A percentile compares a stretch with the other conserved stretches of the same genome.
Conservation (phyloP, 106 monocot species). For the Platanthera zijinensis region DNA sequence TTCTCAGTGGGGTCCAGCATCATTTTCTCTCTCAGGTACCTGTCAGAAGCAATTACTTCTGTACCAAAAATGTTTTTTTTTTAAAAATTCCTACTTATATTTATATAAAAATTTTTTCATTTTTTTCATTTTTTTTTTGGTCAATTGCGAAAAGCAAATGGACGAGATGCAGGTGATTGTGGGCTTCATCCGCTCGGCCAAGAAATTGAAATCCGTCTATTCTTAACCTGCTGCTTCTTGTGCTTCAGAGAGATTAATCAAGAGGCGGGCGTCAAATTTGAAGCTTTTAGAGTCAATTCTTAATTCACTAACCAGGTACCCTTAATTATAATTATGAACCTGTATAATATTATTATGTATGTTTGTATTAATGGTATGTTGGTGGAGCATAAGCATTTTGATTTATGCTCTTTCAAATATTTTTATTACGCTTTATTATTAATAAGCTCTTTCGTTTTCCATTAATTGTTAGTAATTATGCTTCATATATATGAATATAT, state of each 20-base stretch:
- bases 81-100: neutral
- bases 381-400: slow-evolving; percentile 2
- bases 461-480: neutral
- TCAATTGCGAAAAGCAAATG: slow-evolving; percentile 16
- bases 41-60: neutral
- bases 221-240: neutral
- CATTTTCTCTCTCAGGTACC: slow-evolving; percentile 74
- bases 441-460: neutral
- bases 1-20: slow-evolving; percentile 47
- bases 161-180: slow-evolving; percentile 30
- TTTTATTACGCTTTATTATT: neutral
- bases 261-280: neutral
- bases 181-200: slow-evolving; percentile 20
- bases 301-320: slow-evolving; percentile 4
- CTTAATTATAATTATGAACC: neutral
- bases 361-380: slow-evolving; percentile 1
- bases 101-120: too few species aligned
- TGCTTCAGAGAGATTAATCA: neutral
- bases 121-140: too few species aligned
- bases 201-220: slow-evolving; percentile 16
- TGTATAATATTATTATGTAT: neutral
- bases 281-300: neutral
- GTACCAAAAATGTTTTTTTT: neutral
- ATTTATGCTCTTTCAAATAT: neutral
- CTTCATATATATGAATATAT: neutral